phyloP scores from a whole-genome alignment of 2,329 filamentous ascomycete genomes.

The Calonectria crousiana region DNA sequence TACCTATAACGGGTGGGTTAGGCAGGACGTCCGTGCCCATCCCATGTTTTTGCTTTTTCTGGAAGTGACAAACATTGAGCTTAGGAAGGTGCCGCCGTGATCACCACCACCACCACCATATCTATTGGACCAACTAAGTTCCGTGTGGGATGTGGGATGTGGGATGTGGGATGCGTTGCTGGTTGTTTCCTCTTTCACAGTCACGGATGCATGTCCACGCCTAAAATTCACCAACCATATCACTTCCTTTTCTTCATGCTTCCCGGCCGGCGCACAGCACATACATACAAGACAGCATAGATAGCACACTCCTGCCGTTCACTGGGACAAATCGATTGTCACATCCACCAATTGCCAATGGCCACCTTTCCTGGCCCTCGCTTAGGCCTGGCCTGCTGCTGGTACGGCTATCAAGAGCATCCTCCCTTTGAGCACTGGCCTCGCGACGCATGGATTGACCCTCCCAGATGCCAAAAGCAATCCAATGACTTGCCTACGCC shows the following conservation, averaged over 20 bases:
- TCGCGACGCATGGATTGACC: neutral
- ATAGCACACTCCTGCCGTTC: neutral
- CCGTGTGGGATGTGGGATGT: neutral
- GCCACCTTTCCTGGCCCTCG: neutral
- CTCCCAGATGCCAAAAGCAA: constrained; percentile 3
- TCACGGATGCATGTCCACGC: neutral
- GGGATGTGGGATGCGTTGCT: constrained; percentile 5
- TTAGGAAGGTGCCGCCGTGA: neutral
- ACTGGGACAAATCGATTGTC: neutral
- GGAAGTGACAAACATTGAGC: neutral
- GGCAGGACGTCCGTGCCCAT: constrained; percentile 26
- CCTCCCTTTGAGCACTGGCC: neutral
- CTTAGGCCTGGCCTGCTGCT: neutral
- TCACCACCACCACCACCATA: neutral
- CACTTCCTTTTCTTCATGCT: neutral
- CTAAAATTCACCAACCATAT: neutral
- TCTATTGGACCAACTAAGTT: neutral
- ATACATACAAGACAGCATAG: neutral
- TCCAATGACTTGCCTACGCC: neutral
- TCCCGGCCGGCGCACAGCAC: neutral
- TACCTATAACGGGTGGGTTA: constrained; percentile 7
- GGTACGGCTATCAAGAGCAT: neutral
- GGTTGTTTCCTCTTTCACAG: neutral
- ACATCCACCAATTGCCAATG: neutral
- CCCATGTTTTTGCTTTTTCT: constrained; percentile 1